phyloP scores from a whole-genome alignment of 305 asterid genomes.

The Plantago coronopus region DNA sequence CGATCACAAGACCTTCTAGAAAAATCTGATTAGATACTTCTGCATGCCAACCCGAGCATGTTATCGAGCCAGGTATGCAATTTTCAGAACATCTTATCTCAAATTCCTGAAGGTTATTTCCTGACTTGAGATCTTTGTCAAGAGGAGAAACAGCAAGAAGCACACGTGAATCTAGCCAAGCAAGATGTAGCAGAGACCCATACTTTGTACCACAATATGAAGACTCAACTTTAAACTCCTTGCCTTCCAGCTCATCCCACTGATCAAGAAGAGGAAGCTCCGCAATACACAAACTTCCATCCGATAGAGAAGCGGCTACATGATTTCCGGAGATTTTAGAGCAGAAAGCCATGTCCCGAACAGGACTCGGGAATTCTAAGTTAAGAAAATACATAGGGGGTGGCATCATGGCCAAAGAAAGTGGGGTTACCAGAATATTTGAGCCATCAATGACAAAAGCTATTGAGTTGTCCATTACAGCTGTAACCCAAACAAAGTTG shows the following conservation, averaged over 20 bases:
- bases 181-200: conserved; percentile 51
- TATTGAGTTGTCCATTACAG: conserved; percentile 69
- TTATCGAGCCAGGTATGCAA: conserved; percentile 56
- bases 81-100: conserved; percentile 66
- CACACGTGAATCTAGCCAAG: conserved; percentile 71
- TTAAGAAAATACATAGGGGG: conserved; percentile 77
- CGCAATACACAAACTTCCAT: conserved; percentile 73
- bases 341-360: conserved; percentile 48
- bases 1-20: conserved; percentile 58
- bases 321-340: conserved; percentile 43
- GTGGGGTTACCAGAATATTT: conserved; percentile 65
- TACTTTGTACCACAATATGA: conserved; percentile 34
- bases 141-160: conserved; percentile 52
- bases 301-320: conserved; percentile 75
- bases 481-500: conserved; percentile 78
- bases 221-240: conserved; percentile 53
- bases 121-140: conserved; percentile 35
- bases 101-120: conserved; percentile 63
- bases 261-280: conserved; percentile 74
- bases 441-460: conserved; percentile 84
- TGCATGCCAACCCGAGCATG: conserved; percentile 83
- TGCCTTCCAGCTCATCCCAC: conserved; percentile 93
- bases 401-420: conserved; percentile 72
- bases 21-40: conserved; percentile 37
- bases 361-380: conserved; percentile 58